These are phyloP conservation scores for Schrenkiella parvula DNA, from an alignment of 345 rosid species.

Conservation along the genomic window DNA sequence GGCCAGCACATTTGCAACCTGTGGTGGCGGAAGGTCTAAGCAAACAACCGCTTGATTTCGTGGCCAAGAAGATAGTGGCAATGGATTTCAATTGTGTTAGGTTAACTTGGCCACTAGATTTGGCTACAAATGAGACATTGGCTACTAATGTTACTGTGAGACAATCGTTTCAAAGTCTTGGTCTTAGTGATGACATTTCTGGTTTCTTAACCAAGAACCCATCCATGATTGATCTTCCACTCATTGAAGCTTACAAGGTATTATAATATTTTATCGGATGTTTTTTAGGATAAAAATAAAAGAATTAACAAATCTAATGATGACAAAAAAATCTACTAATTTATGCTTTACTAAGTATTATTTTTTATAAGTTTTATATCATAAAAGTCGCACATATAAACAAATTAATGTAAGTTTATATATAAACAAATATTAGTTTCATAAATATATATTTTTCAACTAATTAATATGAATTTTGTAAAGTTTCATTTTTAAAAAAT, in stretches of 20 bases:
- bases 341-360: not conserved
- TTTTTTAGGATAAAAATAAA: not conserved
- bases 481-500: no score
- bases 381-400: not conserved
- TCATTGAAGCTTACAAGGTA: conserved; percentile 70
- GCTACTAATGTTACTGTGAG: conserved; percentile 48
- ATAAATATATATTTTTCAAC: no score
- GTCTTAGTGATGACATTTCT: conserved; percentile 47
- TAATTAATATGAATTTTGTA: no score
- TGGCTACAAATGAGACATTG: conserved; percentile 50
- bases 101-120: conserved; percentile 59
- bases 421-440: not conserved
- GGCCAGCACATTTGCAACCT: conserved; percentile 60
- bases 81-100: conserved; percentile 68
- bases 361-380: not conserved
- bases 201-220: conserved; percentile 72
- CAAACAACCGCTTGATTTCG: conserved; percentile 48
- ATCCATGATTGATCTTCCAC: conserved; percentile 62
- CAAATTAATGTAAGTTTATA: not conserved
- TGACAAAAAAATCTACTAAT: no score
- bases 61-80: conserved; percentile 34
- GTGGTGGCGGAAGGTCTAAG: conserved; percentile 71
- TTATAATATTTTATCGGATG: not conserved
- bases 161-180: conserved; percentile 53
- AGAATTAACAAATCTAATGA: not conserved